These are phyloP conservation scores for Avena eriantha DNA, from an alignment of 176 grass and related monocot species.

Conservation along the genomic window DNA sequence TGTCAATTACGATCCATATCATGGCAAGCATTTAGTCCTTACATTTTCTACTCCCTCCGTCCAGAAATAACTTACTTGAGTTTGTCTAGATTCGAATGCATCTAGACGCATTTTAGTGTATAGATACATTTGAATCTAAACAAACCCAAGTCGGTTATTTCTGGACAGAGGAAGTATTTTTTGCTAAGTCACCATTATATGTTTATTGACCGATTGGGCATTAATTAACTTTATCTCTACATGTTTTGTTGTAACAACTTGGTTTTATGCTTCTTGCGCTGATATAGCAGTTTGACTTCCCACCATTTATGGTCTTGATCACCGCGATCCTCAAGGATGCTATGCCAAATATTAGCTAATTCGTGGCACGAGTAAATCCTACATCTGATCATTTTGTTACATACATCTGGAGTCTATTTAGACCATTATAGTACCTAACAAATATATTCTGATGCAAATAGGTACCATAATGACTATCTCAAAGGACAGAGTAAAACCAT, in stretches of 20 bases:
- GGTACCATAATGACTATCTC: conserved; percentile 89
- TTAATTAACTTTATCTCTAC: background rate
- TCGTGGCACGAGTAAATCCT: background rate
- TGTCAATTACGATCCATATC: conserved; percentile 77
- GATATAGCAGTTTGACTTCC: conserved; percentile 81
- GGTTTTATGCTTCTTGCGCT: conserved; percentile 83
- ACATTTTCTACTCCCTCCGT: background rate
- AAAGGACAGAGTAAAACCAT: conserved; percentile 79
- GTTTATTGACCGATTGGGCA: background rate
- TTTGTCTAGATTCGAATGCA: too few relatives aligned
- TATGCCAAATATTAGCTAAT: background rate
- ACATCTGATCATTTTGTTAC: background rate
- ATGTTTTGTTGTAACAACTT: conserved; percentile 46
- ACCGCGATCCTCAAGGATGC: conserved; percentile 83
- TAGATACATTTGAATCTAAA: too few relatives aligned
- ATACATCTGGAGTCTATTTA: background rate
- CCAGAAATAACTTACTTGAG: too few relatives aligned
- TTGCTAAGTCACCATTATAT: background rate
- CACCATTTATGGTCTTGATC: conserved; percentile 85
- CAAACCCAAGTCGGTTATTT: too few relatives aligned
- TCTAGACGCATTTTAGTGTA: too few relatives aligned
- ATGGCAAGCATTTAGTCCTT: conserved; percentile 54
- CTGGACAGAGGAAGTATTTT: too few relatives aligned
- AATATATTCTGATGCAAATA: conserved; percentile 6
- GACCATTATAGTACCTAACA: background rate